Evolutionary conservation across 2,329 filamentous ascomycete genomes (phyloP), one percentile per base, ranked within the genome.

Genomic region (Scedosporium apiospermum): DNA sequence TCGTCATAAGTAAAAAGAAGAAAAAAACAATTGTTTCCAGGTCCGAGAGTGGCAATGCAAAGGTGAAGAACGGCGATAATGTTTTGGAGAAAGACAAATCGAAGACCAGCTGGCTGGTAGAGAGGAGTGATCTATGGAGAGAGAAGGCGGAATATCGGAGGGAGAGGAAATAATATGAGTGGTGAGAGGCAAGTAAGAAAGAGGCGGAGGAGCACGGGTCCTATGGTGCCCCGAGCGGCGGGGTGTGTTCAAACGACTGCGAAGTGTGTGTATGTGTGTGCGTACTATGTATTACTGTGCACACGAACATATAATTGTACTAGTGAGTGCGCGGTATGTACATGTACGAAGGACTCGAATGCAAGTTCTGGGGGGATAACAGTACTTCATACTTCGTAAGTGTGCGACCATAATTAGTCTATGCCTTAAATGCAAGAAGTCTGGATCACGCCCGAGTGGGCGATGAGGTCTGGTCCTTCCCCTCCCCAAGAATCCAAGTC

Each of bases 141-240:
- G 46, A 23, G 46, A 18, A 16, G 23, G 34, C 26, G 44, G 23
- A 49, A 49, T 61, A 53, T 38, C 46, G 46, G 59, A 60, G 42
- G 58, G 16, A 49, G 55, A 58, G 55, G 34, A 41, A 58, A 61
- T 12, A 53, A 61, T 44, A 44, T 30, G 34, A 26, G 26, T 69
- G 62, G 66, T 63, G 61, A 66, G 65, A 63, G 66, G 68, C 44
- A 70, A 67, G 66, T 58, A 63, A 65, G 62, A 61, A 63, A 34
- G 62, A 49, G 18, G 65, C 66, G 66, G 65, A 63, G 55, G 55
- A 65, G 60, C 65, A 67, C 41, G 66, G 65, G 62, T 18, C n/a
- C 59, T 18, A 41, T 46, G 27, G 59, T 55, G 59, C 59, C 18
- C 59, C 27, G 12, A 61, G 59, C 59, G 44, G 59, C 46, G 44